These are phyloP conservation scores for Aspergillus piperis DNA, from an alignment of 2,329 filamentous ascomycete genomes.

Conservation along the genomic window DNA sequence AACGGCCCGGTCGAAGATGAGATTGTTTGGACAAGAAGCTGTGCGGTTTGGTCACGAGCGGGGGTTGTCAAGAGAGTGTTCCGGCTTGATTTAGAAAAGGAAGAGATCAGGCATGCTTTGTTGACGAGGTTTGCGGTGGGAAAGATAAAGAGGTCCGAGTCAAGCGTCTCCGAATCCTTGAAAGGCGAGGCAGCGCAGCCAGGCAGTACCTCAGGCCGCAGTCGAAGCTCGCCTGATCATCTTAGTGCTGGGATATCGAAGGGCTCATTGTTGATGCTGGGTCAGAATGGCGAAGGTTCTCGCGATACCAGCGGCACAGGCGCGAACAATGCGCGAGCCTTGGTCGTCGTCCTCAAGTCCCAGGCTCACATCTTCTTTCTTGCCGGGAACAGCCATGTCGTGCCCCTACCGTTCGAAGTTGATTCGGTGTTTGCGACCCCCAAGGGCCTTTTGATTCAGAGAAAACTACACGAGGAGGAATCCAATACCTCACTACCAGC, in stretches of 20 bases:
- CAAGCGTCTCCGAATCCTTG: conserved; percentile 8
- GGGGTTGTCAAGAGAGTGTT: conserved; percentile 82
- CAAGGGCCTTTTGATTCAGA: conserved; percentile 80
- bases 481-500: conserved; percentile 35
- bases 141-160: conserved; percentile 25
- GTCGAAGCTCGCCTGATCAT: conserved; percentile 17
- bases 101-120: conserved; percentile 81
- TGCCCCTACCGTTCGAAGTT: conserved; percentile 93
- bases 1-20: conserved; percentile 68
- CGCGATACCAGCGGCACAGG: conserved; percentile 20
- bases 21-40: conserved; percentile 70
- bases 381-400: conserved; percentile 79
- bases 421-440: conserved; percentile 82
- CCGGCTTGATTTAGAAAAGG: conserved; percentile 82
- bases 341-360: conserved; percentile 88
- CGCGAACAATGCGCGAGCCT: conserved; percentile 54
- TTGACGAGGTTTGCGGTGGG: conserved; percentile 74
- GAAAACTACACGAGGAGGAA: conserved; percentile 60
- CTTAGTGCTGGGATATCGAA: conserved; percentile 28
- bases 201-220: conserved; percentile 10
- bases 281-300: neutral
- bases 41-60: conserved; percentile 87
- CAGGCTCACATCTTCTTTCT: conserved; percentile 94
- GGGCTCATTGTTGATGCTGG: neutral
- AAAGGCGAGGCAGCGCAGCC: conserved; percentile 8